phyloP scores from a whole-genome alignment of 2,329 filamentous ascomycete species.

The Epichloe bromicola region DNA sequence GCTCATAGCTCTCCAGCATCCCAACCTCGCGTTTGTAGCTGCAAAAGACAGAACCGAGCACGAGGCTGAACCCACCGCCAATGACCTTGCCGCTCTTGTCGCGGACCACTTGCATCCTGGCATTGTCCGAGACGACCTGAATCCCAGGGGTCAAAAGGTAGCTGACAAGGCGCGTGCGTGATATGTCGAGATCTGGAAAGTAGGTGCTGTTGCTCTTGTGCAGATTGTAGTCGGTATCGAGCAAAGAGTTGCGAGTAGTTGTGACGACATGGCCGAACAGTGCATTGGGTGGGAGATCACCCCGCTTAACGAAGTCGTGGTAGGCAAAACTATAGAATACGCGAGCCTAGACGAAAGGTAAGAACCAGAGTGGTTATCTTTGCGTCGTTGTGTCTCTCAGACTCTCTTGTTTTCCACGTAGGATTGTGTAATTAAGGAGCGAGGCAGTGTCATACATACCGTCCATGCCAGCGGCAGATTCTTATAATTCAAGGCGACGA shows the following conservation, averaged over 20 bases:
- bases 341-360: no score
- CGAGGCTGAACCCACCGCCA: slow-evolving; percentile 44
- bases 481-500: no score
- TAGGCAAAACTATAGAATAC: no score
- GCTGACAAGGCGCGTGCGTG: slow-evolving; percentile 67
- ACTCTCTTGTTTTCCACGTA: no score
- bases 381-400: no score
- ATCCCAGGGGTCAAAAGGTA: slow-evolving; percentile 41
- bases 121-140: slow-evolving; percentile 7
- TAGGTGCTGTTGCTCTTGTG: slow-evolving; percentile 79
- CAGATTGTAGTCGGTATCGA: slow-evolving; percentile 77
- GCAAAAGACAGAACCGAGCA: slow-evolving; percentile 63
- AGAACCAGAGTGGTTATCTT: no score
- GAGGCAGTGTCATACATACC: no score
- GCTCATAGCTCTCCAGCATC: slow-evolving; percentile 55
- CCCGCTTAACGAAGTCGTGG: no score
- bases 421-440: no score
- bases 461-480: no score
- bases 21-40: slow-evolving; percentile 62
- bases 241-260: slow-evolving; percentile 49
- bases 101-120: slow-evolving; percentile 26
- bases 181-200: slow-evolving; percentile 74
- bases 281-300: slow-evolving; percentile 19
- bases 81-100: slow-evolving; percentile 35
- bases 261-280: slow-evolving; percentile 63